phyloP scores from a whole-genome alignment of 2,329 filamentous ascomycete genomes.

The Trematosphaeria pertusa region DNA sequence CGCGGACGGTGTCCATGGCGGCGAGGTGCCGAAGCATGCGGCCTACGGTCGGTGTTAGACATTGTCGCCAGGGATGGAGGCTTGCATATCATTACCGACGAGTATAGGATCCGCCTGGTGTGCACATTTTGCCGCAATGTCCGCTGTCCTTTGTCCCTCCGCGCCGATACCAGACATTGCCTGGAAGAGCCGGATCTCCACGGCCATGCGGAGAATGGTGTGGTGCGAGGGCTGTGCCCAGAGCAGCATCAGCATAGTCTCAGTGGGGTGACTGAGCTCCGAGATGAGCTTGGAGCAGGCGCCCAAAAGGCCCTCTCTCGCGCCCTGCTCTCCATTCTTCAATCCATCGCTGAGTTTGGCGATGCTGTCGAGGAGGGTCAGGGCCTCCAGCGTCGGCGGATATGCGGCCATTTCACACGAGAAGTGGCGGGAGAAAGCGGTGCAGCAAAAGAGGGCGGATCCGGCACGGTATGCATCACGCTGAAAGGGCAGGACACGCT shows the following conservation, averaged over 20 bases:
- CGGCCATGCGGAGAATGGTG: slow-evolving; percentile 24
- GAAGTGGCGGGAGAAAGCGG: too few species aligned
- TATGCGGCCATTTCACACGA: slow-evolving; percentile 4
- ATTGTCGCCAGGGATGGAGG: not conserved
- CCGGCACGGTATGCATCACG: too few species aligned
- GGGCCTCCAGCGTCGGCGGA: slow-evolving; percentile 16
- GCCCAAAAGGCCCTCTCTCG: slow-evolving; percentile 27
- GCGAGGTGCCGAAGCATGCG: slow-evolving; percentile 39
- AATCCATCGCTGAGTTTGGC: slow-evolving; percentile 23
- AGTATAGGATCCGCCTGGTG: slow-evolving; percentile 24
- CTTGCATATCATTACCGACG: slow-evolving; percentile 12
- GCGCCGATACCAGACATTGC: slow-evolving; percentile 20
- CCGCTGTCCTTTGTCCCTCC: slow-evolving; percentile 13
- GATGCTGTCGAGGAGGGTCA: slow-evolving; percentile 29
- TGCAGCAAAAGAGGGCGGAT: too few species aligned
- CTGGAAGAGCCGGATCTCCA: slow-evolving; percentile 32
- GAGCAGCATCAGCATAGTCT: slow-evolving; percentile 27
- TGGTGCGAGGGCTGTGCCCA: slow-evolving; percentile 34
- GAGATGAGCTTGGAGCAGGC: slow-evolving; percentile 30
- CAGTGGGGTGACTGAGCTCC: slow-evolving; percentile 31
- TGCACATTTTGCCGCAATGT: slow-evolving; percentile 24
- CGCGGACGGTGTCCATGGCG: slow-evolving; percentile 29
- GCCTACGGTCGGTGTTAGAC: not conserved
- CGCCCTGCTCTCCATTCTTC: slow-evolving; percentile 20
- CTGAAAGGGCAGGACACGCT: too few species aligned